Evolutionary conservation across 495 filamentous ascomycete species (phyloP), one percentile per base, ranked within the genome.

Genomic region (Cercophora sp.): DNA sequence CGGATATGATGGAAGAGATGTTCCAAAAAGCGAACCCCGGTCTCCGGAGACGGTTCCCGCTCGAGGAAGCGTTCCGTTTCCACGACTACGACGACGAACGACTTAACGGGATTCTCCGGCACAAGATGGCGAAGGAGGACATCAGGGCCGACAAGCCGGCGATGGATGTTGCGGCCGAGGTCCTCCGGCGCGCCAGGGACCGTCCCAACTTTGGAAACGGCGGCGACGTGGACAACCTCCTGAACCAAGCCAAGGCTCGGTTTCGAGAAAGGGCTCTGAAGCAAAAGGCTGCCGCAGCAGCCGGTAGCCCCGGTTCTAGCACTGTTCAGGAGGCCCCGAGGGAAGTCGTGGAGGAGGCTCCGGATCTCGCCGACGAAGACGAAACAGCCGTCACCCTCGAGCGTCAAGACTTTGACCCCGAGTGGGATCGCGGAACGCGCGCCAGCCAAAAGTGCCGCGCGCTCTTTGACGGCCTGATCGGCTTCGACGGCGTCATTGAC

Each of bases 1-100:
- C 86, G 55, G 81, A 85, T n/a, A 70, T 86, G 59, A 88, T 94
- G 80, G 74, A 79, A 46, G 64, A 74, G 3, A 91, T 93, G 87
- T 88, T 94, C 54, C 83, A 84, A 47, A 85, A 87, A 45, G 83
- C 84, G 54, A 94, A 94, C 53, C 86, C 87, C 0, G 89, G 88
- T 0, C 73, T 94, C 3, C 68, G 65, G 3, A 75, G 88, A 41
- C 76, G 87, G 8, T 93, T 94, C 51, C 82, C 81, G 0, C 67
- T 88, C 0, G 70, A 76, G 0, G 66, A 73, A 3, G 85, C 80
- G 0, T 92, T 94, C 48, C 54, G 55, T 1, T 91, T 93, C 57
- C 79, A 89, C 37, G 85, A 90, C 53, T 91, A 87, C 58, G 74
- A 67, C 0, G 73, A 85, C 6, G 57, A 60, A 0, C 79, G 89